Evolutionary conservation across 495 filamentous ascomycete species (phyloP).

Genomic region (Aspergillus panamensis): DNA sequence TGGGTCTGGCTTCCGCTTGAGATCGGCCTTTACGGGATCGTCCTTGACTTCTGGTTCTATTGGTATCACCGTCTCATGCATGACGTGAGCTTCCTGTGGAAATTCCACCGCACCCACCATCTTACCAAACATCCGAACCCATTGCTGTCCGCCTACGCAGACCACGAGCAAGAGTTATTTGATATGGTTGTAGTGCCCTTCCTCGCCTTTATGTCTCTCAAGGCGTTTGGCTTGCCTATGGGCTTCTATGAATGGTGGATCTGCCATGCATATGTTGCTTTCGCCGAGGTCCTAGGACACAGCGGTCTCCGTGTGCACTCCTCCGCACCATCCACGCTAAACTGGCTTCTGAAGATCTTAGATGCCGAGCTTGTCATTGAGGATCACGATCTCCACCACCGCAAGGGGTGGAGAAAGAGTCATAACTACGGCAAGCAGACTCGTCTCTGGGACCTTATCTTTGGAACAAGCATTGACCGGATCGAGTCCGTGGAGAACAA

Average conservation of each 20-base stretch:
- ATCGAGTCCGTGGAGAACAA: conserved; percentile 34
- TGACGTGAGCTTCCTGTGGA: conserved; percentile 39
- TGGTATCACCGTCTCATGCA: conserved; percentile 45
- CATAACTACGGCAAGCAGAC: conserved; percentile 47
- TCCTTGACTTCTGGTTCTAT: conserved; percentile 48
- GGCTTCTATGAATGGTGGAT: conserved; percentile 47
- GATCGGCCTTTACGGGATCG: conserved; percentile 39
- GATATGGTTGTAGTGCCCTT: conserved; percentile 42
- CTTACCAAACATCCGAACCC: conserved; percentile 45
- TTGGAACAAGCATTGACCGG: conserved; percentile 37
- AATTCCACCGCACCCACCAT: conserved; percentile 44
- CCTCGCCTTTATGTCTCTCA: conserved; percentile 34
- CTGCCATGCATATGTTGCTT: conserved; percentile 41
- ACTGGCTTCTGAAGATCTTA: conserved; percentile 35
- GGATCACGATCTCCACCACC: conserved; percentile 44
- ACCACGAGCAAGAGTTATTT: conserved; percentile 44
- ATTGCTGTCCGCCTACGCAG: conserved; percentile 40
- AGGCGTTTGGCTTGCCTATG: conserved; percentile 34
- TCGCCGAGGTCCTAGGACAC: conserved; percentile 41
- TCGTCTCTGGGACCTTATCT: conserved; percentile 40
- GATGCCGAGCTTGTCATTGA: conserved; percentile 41
- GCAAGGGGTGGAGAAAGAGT: conserved; percentile 44
- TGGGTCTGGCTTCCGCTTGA: conserved; percentile 39
- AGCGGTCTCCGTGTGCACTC: conserved; percentile 36
- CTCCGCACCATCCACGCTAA: conserved; percentile 34